A percentile compares a stretch with the other conserved stretches of the same genome.
These are phyloP conservation scores for Chytriomyces sp. DNA, from an alignment of 192 early-diverging fungal genomes.

Conservation along the genomic window DNA sequence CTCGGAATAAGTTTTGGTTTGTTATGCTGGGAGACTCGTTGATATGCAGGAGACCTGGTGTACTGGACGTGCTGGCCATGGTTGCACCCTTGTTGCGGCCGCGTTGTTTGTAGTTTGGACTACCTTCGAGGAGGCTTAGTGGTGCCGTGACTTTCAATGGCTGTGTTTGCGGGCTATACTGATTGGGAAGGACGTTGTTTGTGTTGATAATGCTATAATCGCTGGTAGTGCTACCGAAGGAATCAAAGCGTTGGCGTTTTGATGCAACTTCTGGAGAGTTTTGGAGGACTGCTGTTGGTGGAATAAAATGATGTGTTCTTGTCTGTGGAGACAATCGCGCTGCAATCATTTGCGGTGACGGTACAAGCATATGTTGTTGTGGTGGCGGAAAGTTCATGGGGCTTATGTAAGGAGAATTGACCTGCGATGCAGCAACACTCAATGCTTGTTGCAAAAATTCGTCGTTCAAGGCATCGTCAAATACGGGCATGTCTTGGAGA, in stretches of 20 bases:
- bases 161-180: neutral
- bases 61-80: neutral
- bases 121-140: conserved; percentile 63
- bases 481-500: conserved; percentile 25
- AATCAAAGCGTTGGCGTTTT: conserved; percentile 8
- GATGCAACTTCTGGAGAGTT: conserved; percentile 10
- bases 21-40: conserved; percentile 2
- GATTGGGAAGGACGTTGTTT: conserved; percentile 44
- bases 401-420: neutral
- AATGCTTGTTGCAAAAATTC: conserved; percentile 9
- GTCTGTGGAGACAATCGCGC: neutral
- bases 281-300: neutral
- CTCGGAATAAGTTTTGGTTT: neutral
- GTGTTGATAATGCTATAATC: conserved; percentile 4
- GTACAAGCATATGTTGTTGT: neutral
- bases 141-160: conserved; percentile 8
- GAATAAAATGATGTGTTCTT: conserved; percentile 21
- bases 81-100: conserved; percentile 39
- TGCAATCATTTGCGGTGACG: conserved; percentile 2
- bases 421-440: conserved; percentile 7
- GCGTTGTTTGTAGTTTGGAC: conserved; percentile 76
- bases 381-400: neutral
- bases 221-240: neutral
- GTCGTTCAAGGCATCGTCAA: neutral
- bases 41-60: neutral